These are phyloP conservation scores for Colletotrichum melonis DNA, from an alignment of 2,329 filamentous ascomycete species.

Conservation along the genomic window DNA sequence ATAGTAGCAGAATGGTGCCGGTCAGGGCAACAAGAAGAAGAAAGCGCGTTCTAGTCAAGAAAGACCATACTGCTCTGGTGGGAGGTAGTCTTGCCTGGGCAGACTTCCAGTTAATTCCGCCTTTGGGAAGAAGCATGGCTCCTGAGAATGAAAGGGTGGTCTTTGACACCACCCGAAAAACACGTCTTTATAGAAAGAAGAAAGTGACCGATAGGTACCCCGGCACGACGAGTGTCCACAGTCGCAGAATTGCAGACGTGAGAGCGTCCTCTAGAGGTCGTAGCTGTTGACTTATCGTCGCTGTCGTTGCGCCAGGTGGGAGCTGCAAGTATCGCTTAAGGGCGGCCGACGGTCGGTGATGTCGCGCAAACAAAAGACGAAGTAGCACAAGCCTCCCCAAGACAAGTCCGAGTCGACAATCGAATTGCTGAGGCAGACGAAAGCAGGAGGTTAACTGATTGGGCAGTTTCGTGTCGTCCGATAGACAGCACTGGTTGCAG, in stretches of 20 bases:
- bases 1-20: constrained; percentile 82
- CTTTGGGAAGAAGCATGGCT: constrained; percentile 89
- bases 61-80: constrained; percentile 75
- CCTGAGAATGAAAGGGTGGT: constrained; percentile 44
- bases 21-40: constrained; percentile 78
- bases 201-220: neutral
- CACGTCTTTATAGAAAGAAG: constrained; percentile 26
- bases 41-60: constrained; percentile 82
- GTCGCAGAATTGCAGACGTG: neutral
- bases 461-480: constrained; percentile 26
- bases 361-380: neutral
- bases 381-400: constrained; percentile 22
- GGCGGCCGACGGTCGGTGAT: constrained; percentile 6
- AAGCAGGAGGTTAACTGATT: constrained; percentile 18
- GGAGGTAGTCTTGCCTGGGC: constrained; percentile 83
- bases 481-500: constrained; percentile 20
- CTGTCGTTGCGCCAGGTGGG: constrained; percentile 3
- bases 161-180: constrained; percentile 51
- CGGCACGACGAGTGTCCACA: constrained; percentile 21
- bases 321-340: neutral
- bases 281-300: neutral
- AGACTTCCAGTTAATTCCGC: constrained; percentile 92
- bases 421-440: neutral
- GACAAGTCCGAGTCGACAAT: neutral
- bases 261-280: neutral